Conservation (phyloP, 345 rosid species). For the Acer yangbiense region DNA sequence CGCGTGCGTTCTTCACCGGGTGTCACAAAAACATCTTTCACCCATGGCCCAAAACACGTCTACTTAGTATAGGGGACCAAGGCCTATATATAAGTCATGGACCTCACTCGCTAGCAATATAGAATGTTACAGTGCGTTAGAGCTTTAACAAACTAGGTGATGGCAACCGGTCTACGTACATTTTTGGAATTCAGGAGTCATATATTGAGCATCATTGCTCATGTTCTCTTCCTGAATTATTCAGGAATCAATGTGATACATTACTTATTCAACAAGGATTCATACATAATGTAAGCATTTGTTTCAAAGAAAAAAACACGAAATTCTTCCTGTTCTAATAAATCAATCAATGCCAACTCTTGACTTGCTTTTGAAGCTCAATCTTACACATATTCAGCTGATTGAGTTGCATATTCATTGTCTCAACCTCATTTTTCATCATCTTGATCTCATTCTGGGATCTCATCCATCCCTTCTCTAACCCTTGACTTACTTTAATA, state of each 20-base stretch:
- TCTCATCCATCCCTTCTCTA: constrained; percentile 22
- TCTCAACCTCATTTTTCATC: constrained; percentile 56
- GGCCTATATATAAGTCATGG: too few species aligned
- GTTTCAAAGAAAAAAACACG: background rate
- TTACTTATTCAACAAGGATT: background rate
- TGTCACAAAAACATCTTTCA: too few species aligned
- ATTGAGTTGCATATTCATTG: constrained; percentile 52
- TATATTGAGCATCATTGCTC: background rate
- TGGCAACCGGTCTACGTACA: too few species aligned
- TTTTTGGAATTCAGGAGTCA: too few species aligned
- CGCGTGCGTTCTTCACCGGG: too few species aligned
- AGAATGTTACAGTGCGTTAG: too few species aligned
- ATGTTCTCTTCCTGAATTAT: background rate
- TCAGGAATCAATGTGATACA: too few species aligned
- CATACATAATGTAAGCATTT: background rate
- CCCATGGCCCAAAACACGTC: too few species aligned
- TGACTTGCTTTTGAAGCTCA: constrained; percentile 46
- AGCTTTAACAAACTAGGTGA: background rate
- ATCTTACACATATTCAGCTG: constrained; percentile 48
- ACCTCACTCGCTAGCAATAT: too few species aligned
- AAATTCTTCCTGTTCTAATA: constrained; percentile 8
- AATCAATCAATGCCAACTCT: constrained; percentile 20
- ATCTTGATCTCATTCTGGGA: constrained; percentile 39
- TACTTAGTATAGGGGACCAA: too few species aligned
- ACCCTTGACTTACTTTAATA: constrained; percentile 24